A percentile compares a stretch with the other conserved stretches of the same genome.
These are phyloP conservation scores for Silene vulgaris DNA, from an alignment of 179 eudicot species.

Conservation along the genomic window DNA sequence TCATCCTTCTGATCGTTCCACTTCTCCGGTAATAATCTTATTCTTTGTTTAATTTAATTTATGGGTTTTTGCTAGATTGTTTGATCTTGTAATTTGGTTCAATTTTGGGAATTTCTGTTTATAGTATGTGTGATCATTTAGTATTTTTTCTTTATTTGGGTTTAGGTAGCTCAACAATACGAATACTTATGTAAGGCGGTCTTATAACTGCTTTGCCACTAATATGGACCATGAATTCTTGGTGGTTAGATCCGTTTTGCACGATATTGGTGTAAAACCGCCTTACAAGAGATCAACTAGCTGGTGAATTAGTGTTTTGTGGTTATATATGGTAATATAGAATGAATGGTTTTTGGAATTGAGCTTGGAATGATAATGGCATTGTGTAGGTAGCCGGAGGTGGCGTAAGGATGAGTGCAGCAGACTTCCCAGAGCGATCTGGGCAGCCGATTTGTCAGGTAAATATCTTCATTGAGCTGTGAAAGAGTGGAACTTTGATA, in stretches of 20 bases:
- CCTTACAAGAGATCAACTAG: no score
- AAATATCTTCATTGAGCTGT: conserved; percentile 24
- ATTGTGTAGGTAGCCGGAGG: conserved; percentile 54
- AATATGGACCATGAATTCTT: no score
- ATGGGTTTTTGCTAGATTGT: not conserved
- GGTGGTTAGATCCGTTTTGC: no score
- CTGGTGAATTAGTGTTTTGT: not conserved
- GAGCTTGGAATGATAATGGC: conserved; percentile 11
- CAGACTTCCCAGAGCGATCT: conserved; percentile 74
- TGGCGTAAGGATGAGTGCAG: conserved; percentile 50
- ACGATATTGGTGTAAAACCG: no score
- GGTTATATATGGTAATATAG: conserved; percentile 15
- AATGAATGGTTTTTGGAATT: not conserved
- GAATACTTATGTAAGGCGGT: no score
- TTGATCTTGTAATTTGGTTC: conserved; percentile 21
- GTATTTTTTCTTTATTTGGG: not conserved
- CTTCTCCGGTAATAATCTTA: conserved; percentile 20
- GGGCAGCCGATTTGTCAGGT: conserved; percentile 97
- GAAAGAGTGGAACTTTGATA: not conserved
- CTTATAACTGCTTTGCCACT: no score
- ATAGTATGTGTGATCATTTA: no score
- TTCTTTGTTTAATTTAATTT: not conserved
- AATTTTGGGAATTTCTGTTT: not conserved
- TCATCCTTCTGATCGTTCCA: conserved; percentile 66
- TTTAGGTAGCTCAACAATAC: not conserved